These are phyloP conservation scores for Trametes cubensis DNA, from an alignment of 768 basidiomycete genomes.

Conservation along the genomic window DNA sequence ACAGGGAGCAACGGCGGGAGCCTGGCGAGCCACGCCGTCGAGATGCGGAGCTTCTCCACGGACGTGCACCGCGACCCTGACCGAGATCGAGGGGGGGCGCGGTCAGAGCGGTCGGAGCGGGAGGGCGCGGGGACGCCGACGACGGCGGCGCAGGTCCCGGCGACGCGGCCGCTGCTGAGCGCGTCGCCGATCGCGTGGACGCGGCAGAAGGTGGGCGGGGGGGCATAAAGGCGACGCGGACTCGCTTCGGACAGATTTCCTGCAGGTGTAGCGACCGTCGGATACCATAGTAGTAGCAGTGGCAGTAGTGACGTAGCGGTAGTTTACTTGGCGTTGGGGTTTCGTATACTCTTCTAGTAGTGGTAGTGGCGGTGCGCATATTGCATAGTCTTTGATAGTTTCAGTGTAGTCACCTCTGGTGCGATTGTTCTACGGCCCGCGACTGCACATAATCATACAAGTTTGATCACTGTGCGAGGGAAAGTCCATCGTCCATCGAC, in stretches of 20 bases:
- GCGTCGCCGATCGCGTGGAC: slow-evolving; percentile 24
- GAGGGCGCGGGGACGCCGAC: slow-evolving; percentile 3
- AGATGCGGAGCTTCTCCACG: slow-evolving; percentile 11
- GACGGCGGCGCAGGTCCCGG: background rate
- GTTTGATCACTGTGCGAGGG: no score
- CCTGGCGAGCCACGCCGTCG: slow-evolving; percentile 5
- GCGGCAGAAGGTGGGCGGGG: slow-evolving; percentile 5
- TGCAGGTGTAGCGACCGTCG: slow-evolving; percentile 25
- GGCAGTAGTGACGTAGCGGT: no score
- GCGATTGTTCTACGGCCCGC: no score
- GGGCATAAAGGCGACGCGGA: slow-evolving; percentile 30
- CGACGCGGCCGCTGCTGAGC: slow-evolving; percentile 23
- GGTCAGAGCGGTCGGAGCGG: background rate
- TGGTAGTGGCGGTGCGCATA: no score
- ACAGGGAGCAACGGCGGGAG: slow-evolving; percentile 1
- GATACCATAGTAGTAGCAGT: no score
- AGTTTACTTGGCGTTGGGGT: no score
- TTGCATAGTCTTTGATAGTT: no score
- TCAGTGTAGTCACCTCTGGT: no score
- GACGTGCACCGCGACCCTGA: background rate
- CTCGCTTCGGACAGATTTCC: slow-evolving; percentile 31
- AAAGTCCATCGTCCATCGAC: no score
- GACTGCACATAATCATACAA: no score
- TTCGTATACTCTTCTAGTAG: no score
- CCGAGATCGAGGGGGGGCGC: background rate